These are phyloP conservation scores for Fusarium kyushuense DNA, from an alignment of 2,329 filamentous ascomycete species.

Conservation along the genomic window DNA sequence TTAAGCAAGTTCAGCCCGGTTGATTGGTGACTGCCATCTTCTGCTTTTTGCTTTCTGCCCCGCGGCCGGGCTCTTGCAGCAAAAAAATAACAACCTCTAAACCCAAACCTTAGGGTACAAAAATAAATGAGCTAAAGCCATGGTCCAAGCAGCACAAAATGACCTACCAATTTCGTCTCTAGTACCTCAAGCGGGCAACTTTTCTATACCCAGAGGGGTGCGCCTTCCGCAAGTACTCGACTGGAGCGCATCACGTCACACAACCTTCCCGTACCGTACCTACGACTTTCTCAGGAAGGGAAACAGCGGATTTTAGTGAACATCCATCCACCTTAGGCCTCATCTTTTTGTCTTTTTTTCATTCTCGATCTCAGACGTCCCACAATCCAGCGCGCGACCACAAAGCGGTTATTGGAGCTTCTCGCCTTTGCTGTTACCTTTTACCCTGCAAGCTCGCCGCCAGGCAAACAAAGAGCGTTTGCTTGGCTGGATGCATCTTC, in stretches of 20 bases:
- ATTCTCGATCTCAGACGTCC: no score
- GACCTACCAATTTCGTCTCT: no score
- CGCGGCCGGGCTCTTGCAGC: slow-evolving; percentile 14
- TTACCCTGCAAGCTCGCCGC: slow-evolving; percentile 13
- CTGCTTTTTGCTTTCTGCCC: slow-evolving; percentile 12
- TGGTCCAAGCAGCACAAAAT: no score
- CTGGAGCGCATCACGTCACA: slow-evolving; percentile 42
- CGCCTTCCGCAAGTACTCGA: slow-evolving; percentile 23
- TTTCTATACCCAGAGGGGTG: neutral
- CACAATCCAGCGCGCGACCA: slow-evolving; percentile 19
- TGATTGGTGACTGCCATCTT: neutral
- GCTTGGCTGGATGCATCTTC: slow-evolving; percentile 14
- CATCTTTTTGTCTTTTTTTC: no score
- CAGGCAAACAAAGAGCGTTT: slow-evolving; percentile 26
- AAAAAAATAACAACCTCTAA: no score
- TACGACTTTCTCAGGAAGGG: slow-evolving; percentile 9
- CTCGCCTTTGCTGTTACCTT: slow-evolving; percentile 16
- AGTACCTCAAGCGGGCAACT: no score
- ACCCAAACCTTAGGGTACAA: no score
- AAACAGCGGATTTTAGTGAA: slow-evolving; percentile 32
- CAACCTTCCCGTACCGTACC: slow-evolving; percentile 1
- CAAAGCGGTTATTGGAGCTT: slow-evolving; percentile 23
- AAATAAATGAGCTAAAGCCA: no score
- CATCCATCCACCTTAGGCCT: slow-evolving; percentile 20
- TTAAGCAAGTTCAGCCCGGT: neutral